phyloP scores from a whole-genome alignment of 352 stramenopile genomes.

The Thraustochytrium aureum region DNA sequence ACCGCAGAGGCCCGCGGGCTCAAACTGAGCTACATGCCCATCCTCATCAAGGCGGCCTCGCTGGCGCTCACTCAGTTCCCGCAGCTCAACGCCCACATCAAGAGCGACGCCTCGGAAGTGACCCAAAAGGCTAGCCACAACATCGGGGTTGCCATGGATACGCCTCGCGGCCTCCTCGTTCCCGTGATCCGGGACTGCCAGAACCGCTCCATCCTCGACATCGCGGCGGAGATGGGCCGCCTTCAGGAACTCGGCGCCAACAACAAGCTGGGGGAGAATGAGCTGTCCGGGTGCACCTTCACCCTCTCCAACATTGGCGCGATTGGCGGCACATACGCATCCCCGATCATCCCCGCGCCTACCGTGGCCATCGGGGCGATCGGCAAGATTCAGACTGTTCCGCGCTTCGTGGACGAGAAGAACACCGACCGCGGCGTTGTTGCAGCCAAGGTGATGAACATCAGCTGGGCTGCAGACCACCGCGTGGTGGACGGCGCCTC shows the following conservation, averaged over 20 bases:
- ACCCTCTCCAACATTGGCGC: constrained; percentile 87
- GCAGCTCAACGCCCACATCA: constrained; percentile 87
- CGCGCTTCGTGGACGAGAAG: constrained; percentile 73
- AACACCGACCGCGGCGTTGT: constrained; percentile 73
- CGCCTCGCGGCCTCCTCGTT: constrained; percentile 89
- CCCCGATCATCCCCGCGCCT: constrained; percentile 89
- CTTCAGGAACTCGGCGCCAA: constrained; percentile 77
- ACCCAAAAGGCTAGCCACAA: constrained; percentile 89
- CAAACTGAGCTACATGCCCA: constrained; percentile 94
- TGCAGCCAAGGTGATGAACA: constrained; percentile 86
- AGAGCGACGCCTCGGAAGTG: constrained; percentile 74
- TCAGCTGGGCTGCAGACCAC: constrained; percentile 97
- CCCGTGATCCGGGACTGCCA: constrained; percentile 94
- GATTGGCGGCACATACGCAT: constrained; percentile 97
- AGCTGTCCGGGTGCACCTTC: constrained; percentile 90
- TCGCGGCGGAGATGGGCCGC: constrained; percentile 73
- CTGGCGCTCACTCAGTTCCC: constrained; percentile 91
- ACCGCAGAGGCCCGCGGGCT: constrained; percentile 67
- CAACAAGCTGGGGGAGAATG: constrained; percentile 71
- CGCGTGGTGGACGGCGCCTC: constrained; percentile 97
- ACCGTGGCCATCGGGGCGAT: constrained; percentile 97
- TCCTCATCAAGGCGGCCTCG: constrained; percentile 90
- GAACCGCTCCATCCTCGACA: constrained; percentile 68
- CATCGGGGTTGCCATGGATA: constrained; percentile 98
- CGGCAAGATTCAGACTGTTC: constrained; percentile 92